Base-by-base conservation (phyloP, 257 asterid genomes). In the Ballota nigra region DNA sequence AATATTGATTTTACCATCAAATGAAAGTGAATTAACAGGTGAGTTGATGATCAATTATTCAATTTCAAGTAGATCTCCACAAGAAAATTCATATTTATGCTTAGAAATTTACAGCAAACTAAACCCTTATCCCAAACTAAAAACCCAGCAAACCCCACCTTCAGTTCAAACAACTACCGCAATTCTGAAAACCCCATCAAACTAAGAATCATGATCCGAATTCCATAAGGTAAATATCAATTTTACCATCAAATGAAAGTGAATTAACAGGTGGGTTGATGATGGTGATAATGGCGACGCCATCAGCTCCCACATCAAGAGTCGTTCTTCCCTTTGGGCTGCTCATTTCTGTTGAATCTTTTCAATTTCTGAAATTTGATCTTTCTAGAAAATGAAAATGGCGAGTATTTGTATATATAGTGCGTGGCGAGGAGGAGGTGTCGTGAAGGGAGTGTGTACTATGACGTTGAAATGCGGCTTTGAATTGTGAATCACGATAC, bases 241-340 rank as follows among this genome's bases (percentile, higher is more conserved):
- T 6, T 41, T 19, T 89, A 93, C 99, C 99, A 79, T 95, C 99
- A 38, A 92, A 81, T 5, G 98, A 92, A 19, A 95, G 96, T 69
- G 99, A 95, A 85, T 95, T 95, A 64, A 89, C 98, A 51, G 99
- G 99, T 41, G 98, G 99, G 76, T 95, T 95, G 81, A 86, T 78
- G 86, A 95, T 83, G 79, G 97, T 89, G 86, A 92, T 82, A 82
- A 95, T 70, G 69, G 86, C 98, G 57, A 95, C 96, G 52, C 98
- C 98, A 81, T 90, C 99, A 77, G 86, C 83, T 84, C 98, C 99
- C 31, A 92, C 96, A 61, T 95, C 97, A 49, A 92, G 83, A 8
- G 83, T 78, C 62, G 96, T 85, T 73, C 96, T 86, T 77, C 98
- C 98, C 61, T 71, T 87, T 2, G 87, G 12, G 77, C 79, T 75